Evolutionary conservation across 768 basidiomycete genomes (phyloP).

Genomic region (Auricularia sp.): DNA sequence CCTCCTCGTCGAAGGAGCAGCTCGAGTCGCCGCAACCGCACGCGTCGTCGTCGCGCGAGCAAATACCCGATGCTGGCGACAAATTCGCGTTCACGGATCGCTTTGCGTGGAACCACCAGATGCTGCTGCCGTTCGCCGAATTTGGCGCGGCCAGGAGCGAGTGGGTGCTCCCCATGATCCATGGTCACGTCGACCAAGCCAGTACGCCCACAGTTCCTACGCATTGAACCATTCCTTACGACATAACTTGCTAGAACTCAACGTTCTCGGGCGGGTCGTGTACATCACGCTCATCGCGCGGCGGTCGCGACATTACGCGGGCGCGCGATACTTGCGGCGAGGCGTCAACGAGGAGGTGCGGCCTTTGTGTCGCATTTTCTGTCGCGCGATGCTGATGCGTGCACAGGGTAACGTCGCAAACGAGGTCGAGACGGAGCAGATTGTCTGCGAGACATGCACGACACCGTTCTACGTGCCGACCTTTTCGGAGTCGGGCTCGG

Average conservation of each 20-base stretch:
- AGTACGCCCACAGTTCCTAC: slow-evolving; percentile 42
- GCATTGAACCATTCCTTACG: neutral
- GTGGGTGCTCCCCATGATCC: slow-evolving; percentile 87
- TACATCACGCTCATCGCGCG: slow-evolving; percentile 94
- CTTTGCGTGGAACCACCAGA: slow-evolving; percentile 91
- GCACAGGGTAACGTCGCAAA: slow-evolving; percentile 94
- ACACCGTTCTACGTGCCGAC: slow-evolving; percentile 80
- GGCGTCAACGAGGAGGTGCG: slow-evolving; percentile 87
- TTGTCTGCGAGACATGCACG: slow-evolving; percentile 81
- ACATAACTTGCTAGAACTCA: slow-evolving; percentile 56
- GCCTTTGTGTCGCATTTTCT: too few species aligned
- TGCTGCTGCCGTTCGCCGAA: slow-evolving; percentile 50
- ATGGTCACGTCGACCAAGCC: slow-evolving; percentile 97
- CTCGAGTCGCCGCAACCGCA: too few species aligned
- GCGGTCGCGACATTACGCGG: slow-evolving; percentile 89
- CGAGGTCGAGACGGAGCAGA: slow-evolving; percentile 98
- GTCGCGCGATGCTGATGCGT: neutral
- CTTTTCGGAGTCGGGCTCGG: slow-evolving; percentile 7
- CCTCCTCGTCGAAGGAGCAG: too few species aligned
- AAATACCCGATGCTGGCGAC: slow-evolving; percentile 15
- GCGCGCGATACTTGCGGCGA: slow-evolving; percentile 86
- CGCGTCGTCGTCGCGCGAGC: neutral
- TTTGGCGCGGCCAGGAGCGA: slow-evolving; percentile 52
- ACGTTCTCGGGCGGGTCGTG: slow-evolving; percentile 78
- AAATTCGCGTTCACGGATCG: slow-evolving; percentile 62